Conservation (phyloP, 345 rosid species). For the Lumnitzera littorea region DNA sequence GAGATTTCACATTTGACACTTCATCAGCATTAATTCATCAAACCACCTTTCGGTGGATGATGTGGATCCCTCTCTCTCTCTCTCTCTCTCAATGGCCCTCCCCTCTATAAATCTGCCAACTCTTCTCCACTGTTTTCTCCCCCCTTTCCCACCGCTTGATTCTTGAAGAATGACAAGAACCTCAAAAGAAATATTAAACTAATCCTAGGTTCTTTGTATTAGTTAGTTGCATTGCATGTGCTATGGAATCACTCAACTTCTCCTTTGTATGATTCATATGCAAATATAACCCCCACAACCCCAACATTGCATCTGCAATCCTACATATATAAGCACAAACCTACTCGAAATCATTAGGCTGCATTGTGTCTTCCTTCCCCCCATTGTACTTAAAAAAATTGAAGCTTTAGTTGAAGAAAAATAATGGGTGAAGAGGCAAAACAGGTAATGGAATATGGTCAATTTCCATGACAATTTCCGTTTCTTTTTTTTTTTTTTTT, state of each 20-base stretch:
- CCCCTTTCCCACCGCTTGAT: slow-evolving; percentile 4
- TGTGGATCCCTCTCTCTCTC: no score
- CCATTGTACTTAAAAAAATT: slow-evolving; percentile 5
- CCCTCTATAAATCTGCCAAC: slow-evolving; percentile 24
- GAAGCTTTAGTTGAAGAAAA: neutral
- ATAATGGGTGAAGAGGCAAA: slow-evolving; percentile 76
- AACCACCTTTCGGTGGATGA: no score
- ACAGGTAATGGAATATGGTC: slow-evolving; percentile 31
- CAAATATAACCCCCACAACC: slow-evolving; percentile 19
- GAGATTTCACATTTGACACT: no score
- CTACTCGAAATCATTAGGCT: no score
- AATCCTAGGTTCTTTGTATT: neutral
- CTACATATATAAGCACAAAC: no score
- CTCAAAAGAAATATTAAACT: slow-evolving; percentile 6
- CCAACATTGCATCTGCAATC: slow-evolving; percentile 10
- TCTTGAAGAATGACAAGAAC: slow-evolving; percentile 7
- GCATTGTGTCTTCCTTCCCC: neutral
- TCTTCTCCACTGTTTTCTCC: slow-evolving; percentile 20
- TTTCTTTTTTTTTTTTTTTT: neutral
- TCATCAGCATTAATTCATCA: no score
- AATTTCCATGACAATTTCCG: neutral
- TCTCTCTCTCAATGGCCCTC: no score
- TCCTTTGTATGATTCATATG: slow-evolving; percentile 14
- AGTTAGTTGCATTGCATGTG: slow-evolving; percentile 46
- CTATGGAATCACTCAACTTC: slow-evolving; percentile 28